Conservation (phyloP, 768 basidiomycete species). For the Lactifluus subvellereus region DNA sequence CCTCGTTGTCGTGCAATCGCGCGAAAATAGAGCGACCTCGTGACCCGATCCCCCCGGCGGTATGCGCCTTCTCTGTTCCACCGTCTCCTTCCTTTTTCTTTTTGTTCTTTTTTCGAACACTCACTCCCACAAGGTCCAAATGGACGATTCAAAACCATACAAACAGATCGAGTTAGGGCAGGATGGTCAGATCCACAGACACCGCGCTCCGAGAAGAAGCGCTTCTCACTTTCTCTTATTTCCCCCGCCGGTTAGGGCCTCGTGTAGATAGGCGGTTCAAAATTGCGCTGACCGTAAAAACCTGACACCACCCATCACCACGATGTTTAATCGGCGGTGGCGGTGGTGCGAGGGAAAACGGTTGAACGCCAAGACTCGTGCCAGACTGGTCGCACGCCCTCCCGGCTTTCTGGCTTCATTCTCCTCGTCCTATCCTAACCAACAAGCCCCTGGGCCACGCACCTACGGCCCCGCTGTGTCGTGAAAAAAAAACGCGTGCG, state of each 20-base stretch:
- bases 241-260: neutral
- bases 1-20: slow-evolving; percentile 9
- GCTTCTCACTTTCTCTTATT: neutral
- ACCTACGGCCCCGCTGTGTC: slow-evolving; percentile 17
- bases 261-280: neutral
- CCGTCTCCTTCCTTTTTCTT: neutral
- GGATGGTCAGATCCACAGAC: neutral
- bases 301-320: slow-evolving; percentile 5
- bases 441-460: slow-evolving; percentile 3
- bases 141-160: neutral
- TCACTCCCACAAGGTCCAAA: neutral
- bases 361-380: neutral
- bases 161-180: neutral
- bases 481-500: neutral
- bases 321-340: slow-evolving; percentile 17
- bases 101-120: slow-evolving; percentile 1
- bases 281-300: neutral
- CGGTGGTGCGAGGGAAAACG: slow-evolving; percentile 4
- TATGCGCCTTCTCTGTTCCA: neutral
- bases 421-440: neutral
- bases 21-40: neutral
- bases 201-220: neutral
- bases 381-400: neutral
- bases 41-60: slow-evolving; percentile 5
- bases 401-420: slow-evolving; percentile 1